Conservation (phyloP, 495 filamentous ascomycete species). For the Penicillium coprophilum region DNA sequence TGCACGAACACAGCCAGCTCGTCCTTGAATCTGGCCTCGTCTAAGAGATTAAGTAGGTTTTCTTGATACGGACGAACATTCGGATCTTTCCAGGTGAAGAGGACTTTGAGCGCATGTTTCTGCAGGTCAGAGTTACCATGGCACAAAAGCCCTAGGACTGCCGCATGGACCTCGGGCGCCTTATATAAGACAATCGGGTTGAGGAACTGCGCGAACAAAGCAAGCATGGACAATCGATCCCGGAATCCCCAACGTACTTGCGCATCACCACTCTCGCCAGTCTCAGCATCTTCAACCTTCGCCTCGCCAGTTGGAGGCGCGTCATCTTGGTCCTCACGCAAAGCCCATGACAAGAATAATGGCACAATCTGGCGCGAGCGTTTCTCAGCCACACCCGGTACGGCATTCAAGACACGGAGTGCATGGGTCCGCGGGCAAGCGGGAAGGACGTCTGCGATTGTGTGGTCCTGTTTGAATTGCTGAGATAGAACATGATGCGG, state of each 20-base stretch:
- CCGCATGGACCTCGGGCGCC: conserved; percentile 70
- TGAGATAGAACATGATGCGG: conserved; percentile 25
- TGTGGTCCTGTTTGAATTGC: conserved; percentile 39
- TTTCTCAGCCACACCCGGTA: conserved; percentile 79
- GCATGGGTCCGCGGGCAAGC: conserved; percentile 67
- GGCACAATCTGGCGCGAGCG: conserved; percentile 81
- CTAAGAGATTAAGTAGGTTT: conserved; percentile 81
- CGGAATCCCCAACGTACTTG: conserved; percentile 55
- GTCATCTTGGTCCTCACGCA: conserved; percentile 50
- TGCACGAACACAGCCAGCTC: conserved; percentile 85
- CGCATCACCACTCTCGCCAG: conserved; percentile 20
- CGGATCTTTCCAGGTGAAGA: conserved; percentile 83
- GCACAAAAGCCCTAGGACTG: conserved; percentile 68
- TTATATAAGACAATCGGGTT: conserved; percentile 84
- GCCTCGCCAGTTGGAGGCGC: conserved; percentile 34
- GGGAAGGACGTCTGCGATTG: conserved; percentile 35
- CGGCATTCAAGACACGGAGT: conserved; percentile 69
- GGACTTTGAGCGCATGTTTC: conserved; percentile 75
- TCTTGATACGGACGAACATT: conserved; percentile 78
- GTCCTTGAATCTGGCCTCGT: conserved; percentile 88
- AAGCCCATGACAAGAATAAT: conserved; percentile 76
- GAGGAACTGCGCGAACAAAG: conserved; percentile 77
- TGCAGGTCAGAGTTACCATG: conserved; percentile 91
- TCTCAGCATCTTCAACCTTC: conserved; percentile 14
- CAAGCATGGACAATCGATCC: conserved; percentile 78